Base-by-base conservation (phyloP, 1,139 yeast species). In the Debaryomyces coudertii region DNA sequence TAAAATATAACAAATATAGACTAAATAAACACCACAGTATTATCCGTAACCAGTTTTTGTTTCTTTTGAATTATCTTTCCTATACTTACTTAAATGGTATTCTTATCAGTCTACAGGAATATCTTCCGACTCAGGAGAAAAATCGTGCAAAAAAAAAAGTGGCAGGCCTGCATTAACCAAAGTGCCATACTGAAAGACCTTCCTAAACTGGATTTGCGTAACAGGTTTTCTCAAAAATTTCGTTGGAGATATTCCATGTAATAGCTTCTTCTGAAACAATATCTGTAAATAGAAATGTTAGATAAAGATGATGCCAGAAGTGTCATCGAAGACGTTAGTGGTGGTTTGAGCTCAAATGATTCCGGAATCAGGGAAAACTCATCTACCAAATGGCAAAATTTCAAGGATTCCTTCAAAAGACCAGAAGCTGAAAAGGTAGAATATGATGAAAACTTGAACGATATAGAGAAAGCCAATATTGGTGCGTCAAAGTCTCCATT, bases 401-500 rank as follows among this genome's bases (percentile, higher is more conserved):
- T 65, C 43, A 62, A 61, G 51, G 64, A 72, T 46, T 70, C 79
- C 0, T 78, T 78, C 57, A 68, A 63, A 43, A 65, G 72, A 41
- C 41, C 41, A 8, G 28, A 16, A 20, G 48, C 46, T 8, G 48
- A 44, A 14, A 44, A 43, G 16, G 37, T 14, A 3, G 44, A 42
- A 16, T 42, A 45, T 3, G 28, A 22, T 11, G 34, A 44, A 11
- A 36, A 40, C 4, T 43, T 58, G n/a, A 20, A 38, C 9, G 71
- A 68, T 38, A 55, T 62, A 7, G 69, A 66, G 47, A 55, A 53
- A 39, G 71, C 71, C 23, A 65, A 66, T 42, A 40, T 55, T 22
- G 60, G 78, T 11, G 76, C 76, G 2, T 60, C 76, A 44, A 60
- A 62, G 29, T 15, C 41, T 2, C 41, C 33, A 6, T 38, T 38